These are phyloP conservation scores for Calonectria honghensis DNA, from an alignment of 2,329 filamentous ascomycete species.

Conservation along the genomic window DNA sequence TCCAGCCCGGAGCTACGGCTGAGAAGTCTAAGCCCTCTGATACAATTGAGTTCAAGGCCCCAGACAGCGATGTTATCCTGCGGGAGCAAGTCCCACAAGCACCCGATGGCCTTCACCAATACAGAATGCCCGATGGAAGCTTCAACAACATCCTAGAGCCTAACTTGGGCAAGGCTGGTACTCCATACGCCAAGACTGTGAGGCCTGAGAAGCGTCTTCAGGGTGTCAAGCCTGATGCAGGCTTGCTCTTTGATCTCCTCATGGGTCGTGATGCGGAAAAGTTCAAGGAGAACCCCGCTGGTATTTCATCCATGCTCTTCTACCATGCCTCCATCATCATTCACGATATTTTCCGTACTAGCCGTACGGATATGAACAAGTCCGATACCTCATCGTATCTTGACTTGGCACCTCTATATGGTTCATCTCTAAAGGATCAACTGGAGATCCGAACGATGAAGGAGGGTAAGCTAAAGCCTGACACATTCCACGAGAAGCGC, in stretches of 20 bases:
- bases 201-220: constrained; percentile 73
- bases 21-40: constrained; percentile 57
- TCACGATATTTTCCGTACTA: constrained; percentile 63
- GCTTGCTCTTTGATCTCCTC: constrained; percentile 80
- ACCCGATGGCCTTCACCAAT: constrained; percentile 61
- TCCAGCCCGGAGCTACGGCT: constrained; percentile 56
- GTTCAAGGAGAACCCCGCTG: constrained; percentile 80
- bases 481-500: constrained; percentile 80
- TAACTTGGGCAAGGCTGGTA: constrained; percentile 77
- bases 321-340: constrained; percentile 81
- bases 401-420: constrained; percentile 83
- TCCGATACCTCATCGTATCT: constrained; percentile 84
- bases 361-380: constrained; percentile 76
- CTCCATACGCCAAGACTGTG: constrained; percentile 82
- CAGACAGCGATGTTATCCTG: constrained; percentile 60
- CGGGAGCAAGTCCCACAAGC: constrained; percentile 61
- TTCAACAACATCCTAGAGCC: constrained; percentile 77
- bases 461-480: constrained; percentile 81
- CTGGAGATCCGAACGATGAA: constrained; percentile 77
- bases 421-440: constrained; percentile 78
- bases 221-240: constrained; percentile 78
- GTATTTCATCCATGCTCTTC: constrained; percentile 85
- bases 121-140: constrained; percentile 62
- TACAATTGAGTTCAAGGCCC: constrained; percentile 63
- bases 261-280: constrained; percentile 72